A percentile compares a stretch with the other conserved stretches of the same genome.
phyloP scores from a whole-genome alignment of 495 filamentous ascomycete species.

The Opeltia flavorubescens region DNA sequence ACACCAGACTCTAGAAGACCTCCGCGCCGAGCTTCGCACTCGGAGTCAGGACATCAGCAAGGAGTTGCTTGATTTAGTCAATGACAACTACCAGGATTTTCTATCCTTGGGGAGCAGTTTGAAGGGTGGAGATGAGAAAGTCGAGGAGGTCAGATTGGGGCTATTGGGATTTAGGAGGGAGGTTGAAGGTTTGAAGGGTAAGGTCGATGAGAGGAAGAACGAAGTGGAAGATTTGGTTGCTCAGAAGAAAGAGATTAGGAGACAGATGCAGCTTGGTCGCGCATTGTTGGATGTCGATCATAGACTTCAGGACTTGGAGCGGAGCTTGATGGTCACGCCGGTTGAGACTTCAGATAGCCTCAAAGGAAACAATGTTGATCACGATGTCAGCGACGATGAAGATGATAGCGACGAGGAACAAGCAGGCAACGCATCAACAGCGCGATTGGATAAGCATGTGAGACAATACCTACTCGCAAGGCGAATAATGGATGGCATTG shows the following conservation, averaged over 20 bases:
- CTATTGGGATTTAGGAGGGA: constrained; percentile 73
- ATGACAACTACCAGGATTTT: constrained; percentile 85
- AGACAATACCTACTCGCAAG: constrained; percentile 43
- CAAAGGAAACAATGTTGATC: background rate
- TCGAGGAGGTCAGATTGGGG: constrained; percentile 82
- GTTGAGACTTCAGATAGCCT: constrained; percentile 15
- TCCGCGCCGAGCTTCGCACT: constrained; percentile 70
- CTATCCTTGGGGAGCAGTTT: constrained; percentile 68
- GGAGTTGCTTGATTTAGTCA: constrained; percentile 86
- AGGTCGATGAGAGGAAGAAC: constrained; percentile 34
- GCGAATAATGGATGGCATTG: constrained; percentile 35
- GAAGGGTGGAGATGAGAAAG: constrained; percentile 75
- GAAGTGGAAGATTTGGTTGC: constrained; percentile 42
- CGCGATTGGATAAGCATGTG: constrained; percentile 41
- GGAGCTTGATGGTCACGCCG: constrained; percentile 45
- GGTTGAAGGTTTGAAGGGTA: constrained; percentile 43
- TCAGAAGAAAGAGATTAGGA: constrained; percentile 37
- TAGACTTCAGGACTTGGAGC: constrained; percentile 61
- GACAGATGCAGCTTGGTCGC: constrained; percentile 43
- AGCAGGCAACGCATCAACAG: constrained; percentile 32
- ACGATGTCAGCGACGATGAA: constrained; percentile 31
- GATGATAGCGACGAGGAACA: constrained; percentile 38
- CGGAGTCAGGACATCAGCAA: constrained; percentile 59
- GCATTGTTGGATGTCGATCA: constrained; percentile 57
- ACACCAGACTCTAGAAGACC: constrained; percentile 90